Conservation (phyloP, 2,329 filamentous ascomycete genomes). For the Claviceps capensis region DNA sequence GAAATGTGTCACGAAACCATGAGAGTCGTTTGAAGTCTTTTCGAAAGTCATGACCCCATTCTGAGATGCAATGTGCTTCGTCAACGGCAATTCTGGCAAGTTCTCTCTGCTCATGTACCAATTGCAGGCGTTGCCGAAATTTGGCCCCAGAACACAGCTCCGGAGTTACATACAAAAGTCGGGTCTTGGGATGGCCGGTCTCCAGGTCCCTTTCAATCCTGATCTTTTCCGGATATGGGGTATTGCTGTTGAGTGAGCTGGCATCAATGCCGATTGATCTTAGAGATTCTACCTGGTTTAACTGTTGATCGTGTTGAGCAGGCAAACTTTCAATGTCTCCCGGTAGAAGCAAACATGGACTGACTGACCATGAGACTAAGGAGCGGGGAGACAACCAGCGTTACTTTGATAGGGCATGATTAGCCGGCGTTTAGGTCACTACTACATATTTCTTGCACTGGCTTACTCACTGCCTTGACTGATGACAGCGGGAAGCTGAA, state of each 20-base stretch:
- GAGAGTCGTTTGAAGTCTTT: constrained; percentile 75
- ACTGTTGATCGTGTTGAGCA: constrained; percentile 30
- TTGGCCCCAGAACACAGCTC: constrained; percentile 68
- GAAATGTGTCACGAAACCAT: constrained; percentile 74
- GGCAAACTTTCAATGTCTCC: not conserved
- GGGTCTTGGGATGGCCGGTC: constrained; percentile 70
- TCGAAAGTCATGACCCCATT: constrained; percentile 98
- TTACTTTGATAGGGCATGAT: constrained; percentile 39
- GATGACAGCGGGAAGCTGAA: constrained; percentile 79
- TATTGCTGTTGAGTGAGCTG: constrained; percentile 78
- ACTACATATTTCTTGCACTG: not conserved
- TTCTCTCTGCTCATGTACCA: constrained; percentile 68
- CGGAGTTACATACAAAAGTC: constrained; percentile 85
- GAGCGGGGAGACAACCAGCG: constrained; percentile 79
- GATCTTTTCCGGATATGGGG: constrained; percentile 47
- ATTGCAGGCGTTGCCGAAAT: constrained; percentile 61
- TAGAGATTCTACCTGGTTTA: constrained; percentile 81
- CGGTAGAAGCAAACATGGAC: constrained; percentile 1
- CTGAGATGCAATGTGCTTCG: constrained; percentile 92
- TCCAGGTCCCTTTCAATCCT: constrained; percentile 68
- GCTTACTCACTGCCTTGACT: constrained; percentile 63
- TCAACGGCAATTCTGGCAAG: constrained; percentile 83
- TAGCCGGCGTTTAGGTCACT: constrained; percentile 3
- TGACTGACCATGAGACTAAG: constrained; percentile 67
- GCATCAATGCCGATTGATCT: constrained; percentile 63